Evolutionary conservation across 176 grass and related monocot genomes (phyloP), one percentile per base, ranked within the genome.

Genomic region (Thalia dealbata): DNA sequence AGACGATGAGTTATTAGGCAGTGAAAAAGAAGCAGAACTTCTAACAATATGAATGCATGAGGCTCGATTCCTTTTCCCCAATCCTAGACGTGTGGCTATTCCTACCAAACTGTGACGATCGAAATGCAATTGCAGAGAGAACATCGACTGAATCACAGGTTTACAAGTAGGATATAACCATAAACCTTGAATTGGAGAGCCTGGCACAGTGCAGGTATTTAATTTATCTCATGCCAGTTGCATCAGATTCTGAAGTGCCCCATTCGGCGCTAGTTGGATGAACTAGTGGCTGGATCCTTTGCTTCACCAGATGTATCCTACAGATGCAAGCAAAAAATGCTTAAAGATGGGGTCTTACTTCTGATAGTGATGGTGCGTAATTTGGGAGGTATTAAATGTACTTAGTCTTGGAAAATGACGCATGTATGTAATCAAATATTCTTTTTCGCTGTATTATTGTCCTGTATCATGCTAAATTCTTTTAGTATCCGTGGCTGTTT

Each of bases 21-120:
- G 75, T 46, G 75, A 90, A 75, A 88, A 77, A 56, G 85, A 93
- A 71, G 89, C 83, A 0, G 90, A 99, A 70, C 87, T 99, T 75
- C 80, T 97, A 4, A 50, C 84, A 29, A 60, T 85, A 30, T 96
- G 81, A 87, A 58, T 80, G 61, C 61, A 48, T 16, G 21, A 16
- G 54, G 16, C 3, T n/a, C n/a, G 4, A 38, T 4, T 38, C 32
- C 32, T 38, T 3, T 16, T 58, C 6, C 14, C 3, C 18, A 8
- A 58, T 58, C 54, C 54, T 58, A 16, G 6, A 1, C 22, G 54
- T 58, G 54, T n/a, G 4, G 54, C 54, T 58, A n/a, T n/a, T 19
- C 54, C 54, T n/a, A n/a, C 5, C 21, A 16, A 58, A 58, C 21
- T n/a, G 54, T 6, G 54, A 58, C 54, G 3, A 58, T 58, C 22